Base-by-base conservation (phyloP, 495 filamentous ascomycete species). In the Pyronema omphalodes region DNA sequence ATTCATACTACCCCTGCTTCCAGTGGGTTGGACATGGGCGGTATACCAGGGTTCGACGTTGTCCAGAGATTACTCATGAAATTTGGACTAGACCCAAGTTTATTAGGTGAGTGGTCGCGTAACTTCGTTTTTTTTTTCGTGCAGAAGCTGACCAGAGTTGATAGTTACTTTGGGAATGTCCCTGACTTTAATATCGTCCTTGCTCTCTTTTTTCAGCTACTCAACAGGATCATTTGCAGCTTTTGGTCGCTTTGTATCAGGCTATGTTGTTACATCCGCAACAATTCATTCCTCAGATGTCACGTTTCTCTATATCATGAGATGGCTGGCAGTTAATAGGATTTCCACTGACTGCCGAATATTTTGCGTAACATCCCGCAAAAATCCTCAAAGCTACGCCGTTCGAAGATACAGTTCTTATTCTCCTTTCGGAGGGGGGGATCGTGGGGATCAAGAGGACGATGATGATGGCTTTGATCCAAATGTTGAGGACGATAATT, bases 201-300 rank as follows among this genome's bases (percentile, higher is more conserved):
- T 64, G 35, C 61, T 64, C 36, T 63, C 61, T 3, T 63, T 63
- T 53, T 60, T 64, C 34, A 60, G 53, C 35, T 63, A 64, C 40
- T 63, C 60, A 33, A 51, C 63, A 46, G 63, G 60, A 19, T 64
- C 60, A 14, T 37, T 63, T 12, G 55, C 60, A 14, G 55, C 60
- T 34, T 50, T 64, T 40, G 63, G 60, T 29, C 60, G 61, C 17
- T 65, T 66, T 37, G 54, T 66, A 40, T 65, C 62, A 29, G 62
- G 56, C 53, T 65, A 66, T 46, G 37, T 65, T 53, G 62, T 66
- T 47, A 65, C 63, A 17, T 65, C 62, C 37, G 63, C 63, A 40
- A 62, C 58, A n/a, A 56, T 66, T 37, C 63, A 66, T 44, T 66
- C 63, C 9, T 65, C 62, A 29, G 63, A 66, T 64, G 58, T 65